Evolutionary conservation across 2,329 filamentous ascomycete species (phyloP).

Genomic region (Calonectria montana): DNA sequence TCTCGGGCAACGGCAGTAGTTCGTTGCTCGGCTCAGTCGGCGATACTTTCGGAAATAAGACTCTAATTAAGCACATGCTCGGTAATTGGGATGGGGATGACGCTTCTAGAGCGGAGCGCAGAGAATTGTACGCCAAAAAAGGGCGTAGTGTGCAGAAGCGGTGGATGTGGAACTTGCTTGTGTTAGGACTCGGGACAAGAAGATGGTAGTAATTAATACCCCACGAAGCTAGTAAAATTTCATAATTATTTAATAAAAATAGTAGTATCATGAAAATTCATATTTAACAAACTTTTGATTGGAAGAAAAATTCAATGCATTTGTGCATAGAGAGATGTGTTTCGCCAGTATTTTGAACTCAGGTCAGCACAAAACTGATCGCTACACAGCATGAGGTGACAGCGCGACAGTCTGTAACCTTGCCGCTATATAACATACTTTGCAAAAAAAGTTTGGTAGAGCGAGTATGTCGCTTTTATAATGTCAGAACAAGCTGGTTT

Average conservation of each 20-base stretch:
- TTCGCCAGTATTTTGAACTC: too few relatives aligned
- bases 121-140: neutral
- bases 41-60: conserved; percentile 53
- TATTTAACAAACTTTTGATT: too few relatives aligned
- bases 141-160: neutral
- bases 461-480: too few relatives aligned
- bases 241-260: neutral
- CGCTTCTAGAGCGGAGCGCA: neutral
- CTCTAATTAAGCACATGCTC: conserved; percentile 51
- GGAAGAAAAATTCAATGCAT: too few relatives aligned
- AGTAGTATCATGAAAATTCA: neutral
- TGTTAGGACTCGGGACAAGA: neutral
- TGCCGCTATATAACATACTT: too few relatives aligned
- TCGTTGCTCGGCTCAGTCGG: conserved; percentile 50
- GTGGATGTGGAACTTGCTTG: neutral
- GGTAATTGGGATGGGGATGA: conserved; percentile 46
- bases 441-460: too few relatives aligned
- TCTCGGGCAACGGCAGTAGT: conserved; percentile 43
- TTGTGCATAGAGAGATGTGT: too few relatives aligned
- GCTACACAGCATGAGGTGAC: too few relatives aligned
- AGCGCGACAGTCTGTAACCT: too few relatives aligned
- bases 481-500: too few relatives aligned
- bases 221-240: neutral
- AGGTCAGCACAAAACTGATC: too few relatives aligned
- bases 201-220: neutral